Evolutionary conservation across 2,329 filamentous ascomycete species (phyloP), one percentile per base, ranked within the genome.

Genomic region (Thelonectria discophora): DNA sequence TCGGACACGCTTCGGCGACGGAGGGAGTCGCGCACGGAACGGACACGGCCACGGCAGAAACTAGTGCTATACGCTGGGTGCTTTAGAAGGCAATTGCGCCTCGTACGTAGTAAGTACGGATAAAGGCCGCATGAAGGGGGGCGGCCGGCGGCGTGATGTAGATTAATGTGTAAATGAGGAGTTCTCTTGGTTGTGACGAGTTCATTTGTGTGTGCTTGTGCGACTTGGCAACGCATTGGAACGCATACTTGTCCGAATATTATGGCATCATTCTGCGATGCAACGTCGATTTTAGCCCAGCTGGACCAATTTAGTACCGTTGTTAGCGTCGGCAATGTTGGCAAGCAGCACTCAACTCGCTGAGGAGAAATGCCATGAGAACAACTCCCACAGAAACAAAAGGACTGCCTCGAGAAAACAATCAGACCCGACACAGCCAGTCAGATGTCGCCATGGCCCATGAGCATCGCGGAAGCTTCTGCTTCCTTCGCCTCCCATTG

Each of bases 111-210:
- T n/a, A n/a, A n/a, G n/a, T n/a, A n/a, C 32, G 7, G 4, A 7
- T 4, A 24, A 55, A 50, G 21, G 18, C 37, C 27, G 57, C 57
- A 60, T 60, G 51, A 60, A 52, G 52, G 52, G 32, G 45, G 10
- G 40, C 24, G 24, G 40, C 32, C 40, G 30, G 20, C 49, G 18
- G 58, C 54, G 32, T 53, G 42, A 56, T 18, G 15, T 61, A 53
- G 47, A 60, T 61, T 61, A 53, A 37, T 32, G 11, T 42, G 58
- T 50, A 40, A 50, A 24, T 13, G n/a, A 6, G 18, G 49, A 4
- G 32, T 34, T 34, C 32, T 34, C 32, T 3, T 34, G 6, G 12
- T 11, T n/a, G n/a, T n/a, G n/a, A n/a, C n/a, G n/a, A 34, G 12
- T 34, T 34, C 32, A 34, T 34, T 34, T 24, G 4, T 24, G 24